Evolutionary conservation across 31 red algal species (phyloP), one percentile per base, ranked within the genome.

Genomic region (Endocladia muricata): DNA sequence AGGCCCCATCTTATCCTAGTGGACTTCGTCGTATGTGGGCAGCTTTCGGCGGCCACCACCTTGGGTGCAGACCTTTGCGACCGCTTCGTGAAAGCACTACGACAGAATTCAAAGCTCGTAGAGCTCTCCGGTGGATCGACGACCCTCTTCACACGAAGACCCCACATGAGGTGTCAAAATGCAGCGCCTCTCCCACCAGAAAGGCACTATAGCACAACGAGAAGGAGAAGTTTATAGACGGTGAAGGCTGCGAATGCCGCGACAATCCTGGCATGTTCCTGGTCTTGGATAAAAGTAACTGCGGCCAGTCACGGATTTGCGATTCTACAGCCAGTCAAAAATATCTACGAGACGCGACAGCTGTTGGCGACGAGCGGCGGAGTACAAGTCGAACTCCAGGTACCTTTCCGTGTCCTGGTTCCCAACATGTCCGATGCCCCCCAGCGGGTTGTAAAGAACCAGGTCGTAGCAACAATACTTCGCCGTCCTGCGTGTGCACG

Each of bases 21-120:
- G 15, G 49, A 55, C 13, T 75, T 75, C 37, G 22, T 56, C 38
- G 71, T 75, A 44, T 0, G 25, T 32, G 51, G 59, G 22, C 15
- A n/a, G 21, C 1, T 75, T 30, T 44, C 71, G 3, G 71, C 71
- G 19, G 49, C 71, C 0, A 34, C 59, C 4, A 55, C 59, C 15
- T 29, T 75, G 39, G 71, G 71, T 57, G 26, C 26, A 11, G 71
- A 60, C 26, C 59, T 57, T 34, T 55, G 47, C 21, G 71, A 75
- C 1, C 19, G 33, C 13, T 57, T 17, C 17, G 33, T 75, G 22
- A 52, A 75, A 8, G 1, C 44, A 30, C 55, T 75, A 28, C 15
- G 29, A 9, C 71, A 44, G 3, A n/a, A 33, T 4, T 35, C 6
- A 34, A 5, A 35, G 23, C 17, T 30, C n/a, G 71, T 75, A 15